phyloP scores from a whole-genome alignment of 352 stramenopile genomes.

The Nothophytophthora sp. region DNA sequence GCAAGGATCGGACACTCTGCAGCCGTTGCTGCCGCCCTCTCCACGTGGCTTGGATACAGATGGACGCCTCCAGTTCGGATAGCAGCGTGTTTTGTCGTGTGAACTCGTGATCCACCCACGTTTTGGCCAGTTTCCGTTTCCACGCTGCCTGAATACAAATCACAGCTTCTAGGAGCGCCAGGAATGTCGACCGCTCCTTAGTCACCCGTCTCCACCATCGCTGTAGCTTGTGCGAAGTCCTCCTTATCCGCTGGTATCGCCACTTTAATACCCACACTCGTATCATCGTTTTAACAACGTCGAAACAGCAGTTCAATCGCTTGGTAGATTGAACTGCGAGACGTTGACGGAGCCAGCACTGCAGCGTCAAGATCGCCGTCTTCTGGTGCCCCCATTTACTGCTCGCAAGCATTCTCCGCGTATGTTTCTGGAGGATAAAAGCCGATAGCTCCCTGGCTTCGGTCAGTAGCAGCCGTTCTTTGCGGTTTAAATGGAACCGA shows the following conservation, averaged over 20 bases:
- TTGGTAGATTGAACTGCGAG: conserved; percentile 6
- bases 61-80: conserved; percentile 31
- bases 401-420: conserved; percentile 24
- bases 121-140: conserved; percentile 21
- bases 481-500: conserved; percentile 35
- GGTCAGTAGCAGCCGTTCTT: conserved; percentile 30
- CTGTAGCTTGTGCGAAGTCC: conserved; percentile 25
- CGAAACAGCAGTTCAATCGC: conserved; percentile 6
- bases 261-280: conserved; percentile 17
- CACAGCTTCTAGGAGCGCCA: conserved; percentile 34
- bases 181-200: conserved; percentile 14
- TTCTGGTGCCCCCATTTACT: conserved; percentile 13
- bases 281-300: conserved; percentile 17
- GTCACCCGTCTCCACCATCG: conserved; percentile 45
- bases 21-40: conserved; percentile 15
- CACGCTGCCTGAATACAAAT: conserved; percentile 52
- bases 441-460: conserved; percentile 43
- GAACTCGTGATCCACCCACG: conserved; percentile 18
- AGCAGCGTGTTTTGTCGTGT: conserved; percentile 20
- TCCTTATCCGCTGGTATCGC: conserved; percentile 14
- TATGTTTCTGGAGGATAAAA: conserved; percentile 50
- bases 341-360: conserved; percentile 39
- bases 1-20: not conserved
- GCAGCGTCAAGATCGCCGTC: conserved; percentile 18
- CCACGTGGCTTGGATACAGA: conserved; percentile 57